Percentiles rank a stretch among this genome's conserved stretches.
Evolutionary conservation across 1,284 basidiomycete genomes (phyloP).

Genomic region (Leccinum subrobustum): DNA sequence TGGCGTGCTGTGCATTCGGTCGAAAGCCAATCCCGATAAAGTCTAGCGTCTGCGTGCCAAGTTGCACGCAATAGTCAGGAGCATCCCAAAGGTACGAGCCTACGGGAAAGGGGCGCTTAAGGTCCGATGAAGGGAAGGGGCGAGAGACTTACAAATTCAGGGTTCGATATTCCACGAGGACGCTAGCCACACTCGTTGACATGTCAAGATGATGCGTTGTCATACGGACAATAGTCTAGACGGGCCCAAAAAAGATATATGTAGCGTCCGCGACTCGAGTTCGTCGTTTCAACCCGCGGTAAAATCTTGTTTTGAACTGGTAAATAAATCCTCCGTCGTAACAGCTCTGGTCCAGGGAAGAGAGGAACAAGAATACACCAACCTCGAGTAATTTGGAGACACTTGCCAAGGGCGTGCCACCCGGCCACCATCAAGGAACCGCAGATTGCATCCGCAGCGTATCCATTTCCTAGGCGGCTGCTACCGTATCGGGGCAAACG

Average conservation of each 20-base stretch:
- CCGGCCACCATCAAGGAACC: slow-evolving; percentile 1
- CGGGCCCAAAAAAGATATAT: background rate
- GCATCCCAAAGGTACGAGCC: slow-evolving; percentile 9
- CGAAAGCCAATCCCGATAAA: slow-evolving; percentile 9
- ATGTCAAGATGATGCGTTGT: background rate
- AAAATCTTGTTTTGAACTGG: background rate
- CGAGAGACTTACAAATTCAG: slow-evolving; percentile 23
- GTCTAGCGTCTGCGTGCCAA: slow-evolving; percentile 7
- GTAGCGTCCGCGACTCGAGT: background rate
- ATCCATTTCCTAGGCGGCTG: background rate
- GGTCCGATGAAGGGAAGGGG: slow-evolving; percentile 26
- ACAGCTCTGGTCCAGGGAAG: background rate
- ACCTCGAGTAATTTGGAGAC: background rate
- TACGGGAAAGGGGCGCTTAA: slow-evolving; percentile 33
- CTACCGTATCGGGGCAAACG: background rate
- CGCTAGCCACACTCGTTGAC: slow-evolving; percentile 3
- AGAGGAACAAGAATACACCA: background rate
- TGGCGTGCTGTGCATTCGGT: slow-evolving; percentile 26
- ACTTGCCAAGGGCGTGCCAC: slow-evolving; percentile 1
- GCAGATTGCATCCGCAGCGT: background rate
- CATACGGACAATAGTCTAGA: background rate
- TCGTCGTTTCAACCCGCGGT: background rate
- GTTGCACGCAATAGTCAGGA: slow-evolving; percentile 8
- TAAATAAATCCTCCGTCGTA: background rate
- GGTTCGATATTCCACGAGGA: slow-evolving; percentile 23